These are phyloP conservation scores for Wickerhamiella dianesei DNA, from an alignment of 805 yeast genomes.

Conservation along the genomic window DNA sequence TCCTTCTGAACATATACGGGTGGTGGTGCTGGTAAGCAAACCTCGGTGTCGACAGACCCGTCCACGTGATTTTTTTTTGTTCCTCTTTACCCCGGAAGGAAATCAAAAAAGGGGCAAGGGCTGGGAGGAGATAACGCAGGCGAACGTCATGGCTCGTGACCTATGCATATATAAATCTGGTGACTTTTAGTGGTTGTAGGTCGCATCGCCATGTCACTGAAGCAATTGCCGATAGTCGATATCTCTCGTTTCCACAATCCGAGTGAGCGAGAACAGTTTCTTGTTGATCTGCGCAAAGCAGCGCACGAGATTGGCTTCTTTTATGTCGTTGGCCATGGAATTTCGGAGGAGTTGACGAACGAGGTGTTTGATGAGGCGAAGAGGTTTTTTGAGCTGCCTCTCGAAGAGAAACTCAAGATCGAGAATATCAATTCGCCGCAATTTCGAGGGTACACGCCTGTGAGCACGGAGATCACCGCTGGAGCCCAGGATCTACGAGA, in stretches of 20 bases:
- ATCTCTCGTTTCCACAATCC: slow-evolving; percentile 31
- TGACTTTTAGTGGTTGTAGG: background rate
- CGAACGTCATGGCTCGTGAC: background rate
- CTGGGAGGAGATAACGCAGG: background rate
- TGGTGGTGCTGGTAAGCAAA: too few species aligned
- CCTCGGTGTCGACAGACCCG: too few species aligned
- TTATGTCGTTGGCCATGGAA: slow-evolving; percentile 35
- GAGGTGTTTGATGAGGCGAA: slow-evolving; percentile 29
- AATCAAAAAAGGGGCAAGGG: background rate
- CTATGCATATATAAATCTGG: background rate
- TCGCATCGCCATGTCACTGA: background rate
- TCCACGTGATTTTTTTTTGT: too few species aligned
- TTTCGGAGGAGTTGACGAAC: slow-evolving; percentile 25
- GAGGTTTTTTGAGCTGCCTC: slow-evolving; percentile 35
- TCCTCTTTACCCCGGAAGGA: too few species aligned
- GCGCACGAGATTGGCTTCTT: slow-evolving; percentile 43
- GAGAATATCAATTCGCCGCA: slow-evolving; percentile 47
- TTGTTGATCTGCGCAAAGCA: slow-evolving; percentile 30
- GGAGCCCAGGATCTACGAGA: slow-evolving; percentile 42
- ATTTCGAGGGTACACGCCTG: slow-evolving; percentile 42
- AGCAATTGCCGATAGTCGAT: slow-evolving; percentile 27
- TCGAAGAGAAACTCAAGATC: slow-evolving; percentile 30
- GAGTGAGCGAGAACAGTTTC: slow-evolving; percentile 31
- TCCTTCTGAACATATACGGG: too few species aligned
- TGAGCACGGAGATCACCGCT: slow-evolving; percentile 48